Base-by-base conservation (phyloP, 352 stramenopile species). In the Globisporangium takayamanum region DNA sequence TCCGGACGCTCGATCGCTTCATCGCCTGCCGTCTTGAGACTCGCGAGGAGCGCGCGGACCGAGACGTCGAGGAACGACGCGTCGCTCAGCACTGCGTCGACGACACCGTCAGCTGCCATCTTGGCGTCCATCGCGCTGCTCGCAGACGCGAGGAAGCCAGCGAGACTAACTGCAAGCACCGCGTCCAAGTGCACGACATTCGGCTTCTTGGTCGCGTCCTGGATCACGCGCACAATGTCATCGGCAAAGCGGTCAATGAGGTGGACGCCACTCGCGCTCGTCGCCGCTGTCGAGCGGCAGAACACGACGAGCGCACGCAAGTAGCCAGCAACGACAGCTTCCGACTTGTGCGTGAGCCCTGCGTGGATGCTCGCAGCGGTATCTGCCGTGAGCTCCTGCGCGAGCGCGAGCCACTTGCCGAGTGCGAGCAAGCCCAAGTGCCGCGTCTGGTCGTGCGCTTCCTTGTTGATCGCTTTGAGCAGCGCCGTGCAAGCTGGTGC, bases 401-500 rank as follows among this genome's bases (percentile, higher is more conserved):
- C 69, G 50, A 90, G 69, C 26, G 71, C 63, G 30, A 90, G 64
- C 82, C 84, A 94, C 57, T 88, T 87, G 51, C 84, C 83, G 8
- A 95, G 68, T 0, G 81, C 76, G 16, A 92, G 60, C 15, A 94
- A 59, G 16, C 80, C 83, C 10, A 92, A 46, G 51, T 92, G 64
- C 18, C 86, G 83, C n/a, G 83, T 88, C 50, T 80, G 65, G 62
- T 95, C 84, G 47, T 95, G 84, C 33, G 84, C 83, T 60, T 95
- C 86, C 67, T 95, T 95, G 51, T 73, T 72, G 33, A 88, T 68
- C 15, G 81, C 79, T 66, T 91, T 90, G 8, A 90, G 63, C 20
- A 95, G 62, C 28, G 74, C 73, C 8, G 80, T 30, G 20, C 88
- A 76, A 18, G 67, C 79, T 33, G 64, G 66, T 2, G 39, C 51